phyloP scores from a whole-genome alignment of 2,329 filamentous ascomycete species.

The Bipolaris zeicola region DNA sequence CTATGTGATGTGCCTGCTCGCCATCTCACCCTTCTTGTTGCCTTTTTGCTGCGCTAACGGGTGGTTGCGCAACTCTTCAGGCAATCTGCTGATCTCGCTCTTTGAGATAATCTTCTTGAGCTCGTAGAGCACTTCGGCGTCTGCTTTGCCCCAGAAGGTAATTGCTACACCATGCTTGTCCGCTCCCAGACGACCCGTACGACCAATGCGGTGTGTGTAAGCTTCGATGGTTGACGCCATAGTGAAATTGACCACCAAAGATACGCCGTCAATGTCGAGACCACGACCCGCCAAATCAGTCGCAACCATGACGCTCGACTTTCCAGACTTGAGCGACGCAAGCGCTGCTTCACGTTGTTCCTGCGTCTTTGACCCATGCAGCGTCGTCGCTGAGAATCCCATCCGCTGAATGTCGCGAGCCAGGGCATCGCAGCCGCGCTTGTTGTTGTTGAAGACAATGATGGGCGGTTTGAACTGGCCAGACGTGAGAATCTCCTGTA shows the following conservation, averaged over 20 bases:
- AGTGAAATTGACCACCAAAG: conserved; percentile 97
- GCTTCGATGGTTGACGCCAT: conserved; percentile 93
- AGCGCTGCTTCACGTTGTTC: conserved; percentile 96
- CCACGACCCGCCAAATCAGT: conserved; percentile 95
- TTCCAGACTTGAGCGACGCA: conserved; percentile 77
- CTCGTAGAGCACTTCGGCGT: conserved; percentile 89
- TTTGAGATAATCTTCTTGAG: conserved; percentile 95
- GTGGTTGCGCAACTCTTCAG: conserved; percentile 87
- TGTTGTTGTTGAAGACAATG: conserved; percentile 99
- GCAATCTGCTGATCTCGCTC: conserved; percentile 83
- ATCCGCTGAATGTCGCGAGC: conserved; percentile 92
- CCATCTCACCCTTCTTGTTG: conserved; percentile 19
- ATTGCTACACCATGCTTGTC: conserved; percentile 96
- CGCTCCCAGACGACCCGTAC: conserved; percentile 80
- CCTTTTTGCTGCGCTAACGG: conserved; percentile 89
- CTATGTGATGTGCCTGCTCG: conserved; percentile 22
- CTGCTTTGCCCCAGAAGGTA: conserved; percentile 91
- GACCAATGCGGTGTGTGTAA: conserved; percentile 95
- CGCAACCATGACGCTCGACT: conserved; percentile 87
- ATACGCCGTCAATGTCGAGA: conserved; percentile 96
- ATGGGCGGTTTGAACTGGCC: conserved; percentile 85
- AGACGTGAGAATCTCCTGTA: conserved; percentile 85
- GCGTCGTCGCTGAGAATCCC: conserved; percentile 86
- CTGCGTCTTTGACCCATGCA: conserved; percentile 96
- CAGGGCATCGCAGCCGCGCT: conserved; percentile 95